Evolutionary conservation across 306 rosid species (phyloP).

Genomic region (Hippophae tibetana): DNA sequence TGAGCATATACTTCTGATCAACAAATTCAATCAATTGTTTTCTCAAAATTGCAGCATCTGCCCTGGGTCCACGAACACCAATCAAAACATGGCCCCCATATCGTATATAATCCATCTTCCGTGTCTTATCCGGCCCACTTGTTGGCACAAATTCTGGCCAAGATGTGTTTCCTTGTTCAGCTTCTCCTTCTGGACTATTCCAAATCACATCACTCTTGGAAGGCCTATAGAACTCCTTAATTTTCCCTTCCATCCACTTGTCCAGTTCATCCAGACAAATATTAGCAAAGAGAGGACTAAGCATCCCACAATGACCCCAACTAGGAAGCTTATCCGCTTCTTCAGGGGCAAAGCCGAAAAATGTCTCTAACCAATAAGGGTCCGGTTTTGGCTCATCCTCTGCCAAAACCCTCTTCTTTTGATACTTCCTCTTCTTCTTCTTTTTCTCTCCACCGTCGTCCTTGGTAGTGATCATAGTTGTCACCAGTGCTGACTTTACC

Average conservation of each 20-base stretch:
- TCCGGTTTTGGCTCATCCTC: conserved; percentile 98
- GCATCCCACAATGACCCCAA: conserved; percentile 93
- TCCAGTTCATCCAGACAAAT: conserved; percentile 81
- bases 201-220: conserved; percentile 97
- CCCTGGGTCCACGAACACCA: conserved; percentile 87
- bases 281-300: conserved; percentile 75
- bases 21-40: conserved; percentile 84
- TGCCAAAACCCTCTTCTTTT: conserved; percentile 81
- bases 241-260: conserved; percentile 88
- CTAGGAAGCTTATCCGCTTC: conserved; percentile 76
- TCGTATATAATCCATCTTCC: conserved; percentile 80
- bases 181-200: conserved; percentile 74
- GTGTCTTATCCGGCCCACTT: conserved; percentile 93
- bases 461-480: conserved; percentile 49
- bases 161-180: conserved; percentile 84
- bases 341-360: conserved; percentile 88
- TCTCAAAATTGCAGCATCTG: conserved; percentile 72
- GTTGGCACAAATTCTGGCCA: conserved; percentile 99
- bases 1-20: conserved; percentile 82
- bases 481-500: conserved; percentile 60
- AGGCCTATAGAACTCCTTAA: conserved; percentile 71
- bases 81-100: conserved; percentile 88
- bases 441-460: conserved; percentile 58
- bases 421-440: conserved; percentile 71
- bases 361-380: conserved; percentile 85